Percentiles rank a stretch among this genome's conserved stretches.
Evolutionary conservation across 768 basidiomycete genomes (phyloP).

Genomic region (Austroboletus eburneus): DNA sequence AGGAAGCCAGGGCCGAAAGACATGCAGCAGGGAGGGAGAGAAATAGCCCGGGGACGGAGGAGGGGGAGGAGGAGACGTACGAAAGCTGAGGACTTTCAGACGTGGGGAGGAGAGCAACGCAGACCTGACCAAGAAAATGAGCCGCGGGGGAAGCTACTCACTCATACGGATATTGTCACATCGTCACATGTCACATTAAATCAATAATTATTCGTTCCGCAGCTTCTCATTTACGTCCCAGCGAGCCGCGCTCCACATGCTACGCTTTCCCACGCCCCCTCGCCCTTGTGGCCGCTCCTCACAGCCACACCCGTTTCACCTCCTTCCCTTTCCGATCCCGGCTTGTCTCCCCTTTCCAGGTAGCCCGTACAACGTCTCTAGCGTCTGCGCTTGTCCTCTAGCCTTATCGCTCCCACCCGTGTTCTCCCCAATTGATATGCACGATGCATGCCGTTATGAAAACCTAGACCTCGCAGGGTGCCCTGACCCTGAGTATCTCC

Average conservation of each 20-base stretch:
- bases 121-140: constrained; percentile 14
- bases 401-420: constrained; percentile 3
- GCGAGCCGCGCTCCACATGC: constrained; percentile 12
- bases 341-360: no score
- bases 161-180: constrained; percentile 9
- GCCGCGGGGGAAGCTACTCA: constrained; percentile 5
- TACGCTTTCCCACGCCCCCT: background rate
- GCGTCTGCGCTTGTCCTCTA: no score
- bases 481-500: constrained; percentile 10
- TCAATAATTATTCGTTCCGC: constrained; percentile 4
- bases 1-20: constrained; percentile 24
- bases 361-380: no score
- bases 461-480: constrained; percentile 11
- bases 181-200: constrained; percentile 1
- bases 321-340: background rate
- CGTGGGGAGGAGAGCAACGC: constrained; percentile 25
- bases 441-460: constrained; percentile 5
- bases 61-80: constrained; percentile 10
- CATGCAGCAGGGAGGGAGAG: constrained; percentile 21
- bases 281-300: background rate
- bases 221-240: constrained; percentile 13
- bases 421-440: no score
- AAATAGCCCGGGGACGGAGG: background rate
- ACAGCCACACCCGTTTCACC: background rate
- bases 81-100: constrained; percentile 19